Percentiles rank a stretch among this genome's conserved stretches.
Evolutionary conservation across 768 basidiomycete species (phyloP).

Genomic region (Suillus variegatus): DNA sequence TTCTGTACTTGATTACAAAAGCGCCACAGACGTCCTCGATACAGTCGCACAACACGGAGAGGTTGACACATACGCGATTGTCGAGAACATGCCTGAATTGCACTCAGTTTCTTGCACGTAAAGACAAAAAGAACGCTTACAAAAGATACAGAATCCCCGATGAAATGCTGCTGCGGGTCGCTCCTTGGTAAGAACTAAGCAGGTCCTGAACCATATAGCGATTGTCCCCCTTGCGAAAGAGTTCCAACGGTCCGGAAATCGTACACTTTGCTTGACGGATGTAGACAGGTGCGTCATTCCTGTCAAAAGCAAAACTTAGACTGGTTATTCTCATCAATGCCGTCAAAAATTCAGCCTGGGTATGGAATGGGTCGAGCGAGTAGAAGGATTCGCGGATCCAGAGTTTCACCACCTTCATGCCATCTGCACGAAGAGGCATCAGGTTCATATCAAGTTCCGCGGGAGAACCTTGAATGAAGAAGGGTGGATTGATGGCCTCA

Average conservation of each 20-base stretch:
- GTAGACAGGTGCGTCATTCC: constrained; percentile 32
- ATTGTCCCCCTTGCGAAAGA: constrained; percentile 15
- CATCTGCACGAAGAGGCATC: constrained; percentile 42
- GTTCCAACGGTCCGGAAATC: background rate
- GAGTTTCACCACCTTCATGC: constrained; percentile 38
- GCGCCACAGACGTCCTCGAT: constrained; percentile 50
- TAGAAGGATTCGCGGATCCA: constrained; percentile 50
- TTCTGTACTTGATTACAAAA: constrained; percentile 38
- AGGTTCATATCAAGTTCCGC: constrained; percentile 33
- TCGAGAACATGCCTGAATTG: constrained; percentile 45
- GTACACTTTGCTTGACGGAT: constrained; percentile 36
- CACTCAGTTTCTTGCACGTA: too few relatives aligned
- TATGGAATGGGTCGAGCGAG: constrained; percentile 21
- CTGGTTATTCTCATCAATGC: constrained; percentile 37
- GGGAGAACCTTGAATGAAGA: constrained; percentile 45
- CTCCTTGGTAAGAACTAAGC: constrained; percentile 30
- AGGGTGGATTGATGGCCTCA: constrained; percentile 50
- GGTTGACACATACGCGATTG: constrained; percentile 39
- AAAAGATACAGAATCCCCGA: constrained; percentile 33
- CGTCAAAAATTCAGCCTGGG: constrained; percentile 38
- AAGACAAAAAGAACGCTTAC: background rate
- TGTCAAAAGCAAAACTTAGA: constrained; percentile 42
- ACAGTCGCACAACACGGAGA: constrained; percentile 50
- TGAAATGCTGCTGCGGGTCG: constrained; percentile 25
- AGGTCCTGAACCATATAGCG: constrained; percentile 36